Evolutionary conservation across 352 stramenopile species (phyloP), one percentile per base, ranked within the genome.

Genomic region (Phytopythium sindhum): DNA sequence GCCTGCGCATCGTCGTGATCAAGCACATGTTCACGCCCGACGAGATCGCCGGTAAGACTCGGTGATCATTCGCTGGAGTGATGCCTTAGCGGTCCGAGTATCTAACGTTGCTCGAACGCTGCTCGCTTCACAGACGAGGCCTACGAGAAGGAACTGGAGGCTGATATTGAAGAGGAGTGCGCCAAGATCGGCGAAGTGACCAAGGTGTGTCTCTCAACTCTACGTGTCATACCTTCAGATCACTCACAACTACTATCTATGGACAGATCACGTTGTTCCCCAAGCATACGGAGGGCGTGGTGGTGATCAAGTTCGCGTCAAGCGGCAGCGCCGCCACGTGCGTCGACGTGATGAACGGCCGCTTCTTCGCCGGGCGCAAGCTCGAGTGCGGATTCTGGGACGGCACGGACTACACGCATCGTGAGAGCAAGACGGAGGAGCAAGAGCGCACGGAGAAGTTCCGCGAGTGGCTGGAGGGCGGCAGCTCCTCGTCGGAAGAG

Each of bases 201-300:
- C 21, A 90, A 93, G 70, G 75, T 89, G 52, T 56, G 58, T 45
- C 14, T 42, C 23, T 51, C 31, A 10, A 23, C n/a, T 63, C 23
- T 63, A 17, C 28, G 21, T 28, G 1, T 55, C 15, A 19, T 44
- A 50, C 19, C 35, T 28, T n/a, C 4, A 2, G 9, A 44, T 33
- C 29, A 26, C 24, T 31, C 4, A 7, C 41, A 35, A 23, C 24
- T 60, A 78, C 56, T n/a, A 2, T 5, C n/a, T 73, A 88, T 0
- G 75, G 90, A 54, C 88, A 98, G 72, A 97, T 99, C 47, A 99
- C 96, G n/a, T 73, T 98, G 12, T 99, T 99, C 74, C 78, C 80
- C 4, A 98, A 97, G 63, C 92, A 97, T 73, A 73, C 74, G 26
- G 80, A 97, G 14, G 95, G 94, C 8, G 90, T 98, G 1, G 88